phyloP scores from a whole-genome alignment of 129 eudicot genomes.

The Centrapalus pauciflorus region DNA sequence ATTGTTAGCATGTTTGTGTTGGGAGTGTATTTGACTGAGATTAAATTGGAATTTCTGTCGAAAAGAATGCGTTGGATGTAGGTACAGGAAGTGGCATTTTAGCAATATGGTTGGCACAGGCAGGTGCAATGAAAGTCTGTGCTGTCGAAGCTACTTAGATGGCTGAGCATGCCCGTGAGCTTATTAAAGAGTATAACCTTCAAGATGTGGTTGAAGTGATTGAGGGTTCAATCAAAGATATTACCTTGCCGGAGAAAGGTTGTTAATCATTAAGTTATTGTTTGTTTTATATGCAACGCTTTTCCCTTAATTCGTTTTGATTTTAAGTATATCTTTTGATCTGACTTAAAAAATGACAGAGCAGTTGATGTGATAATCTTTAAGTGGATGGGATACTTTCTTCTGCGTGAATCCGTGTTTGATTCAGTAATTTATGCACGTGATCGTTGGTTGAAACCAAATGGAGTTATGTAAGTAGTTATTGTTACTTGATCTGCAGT shows the following conservation, averaged over 20 bases:
- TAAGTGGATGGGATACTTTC: conserved; percentile 99
- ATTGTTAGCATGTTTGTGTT: too few species aligned
- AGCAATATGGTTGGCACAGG: conserved; percentile 96
- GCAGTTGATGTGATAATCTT: conserved; percentile 97
- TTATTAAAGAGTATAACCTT: conserved; percentile 68
- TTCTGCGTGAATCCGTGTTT: conserved; percentile 98
- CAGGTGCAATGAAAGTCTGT: conserved; percentile 93
- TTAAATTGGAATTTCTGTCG: background rate
- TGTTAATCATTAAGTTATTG: background rate
- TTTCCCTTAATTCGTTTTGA: background rate
- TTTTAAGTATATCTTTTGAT: background rate
- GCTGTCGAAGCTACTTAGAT: conserved; percentile 98
- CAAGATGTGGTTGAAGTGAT: conserved; percentile 80
- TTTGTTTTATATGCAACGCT: background rate
- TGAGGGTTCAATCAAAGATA: conserved; percentile 87
- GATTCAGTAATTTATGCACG: conserved; percentile 96
- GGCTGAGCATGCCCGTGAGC: conserved; percentile 81
- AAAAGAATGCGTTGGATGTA: conserved; percentile 26
- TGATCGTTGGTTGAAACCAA: conserved; percentile 93
- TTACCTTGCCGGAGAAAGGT: conserved; percentile 87
- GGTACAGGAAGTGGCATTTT: conserved; percentile 97
- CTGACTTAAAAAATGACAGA: background rate
- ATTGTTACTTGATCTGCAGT: background rate
- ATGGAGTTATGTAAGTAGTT: conserved; percentile 85
- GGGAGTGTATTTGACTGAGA: background rate